A percentile compares a stretch with the other conserved stretches of the same genome.
Evolutionary conservation across 2,329 filamentous ascomycete species (phyloP).

Genomic region (Neofusicoccum kwambonambiense): DNA sequence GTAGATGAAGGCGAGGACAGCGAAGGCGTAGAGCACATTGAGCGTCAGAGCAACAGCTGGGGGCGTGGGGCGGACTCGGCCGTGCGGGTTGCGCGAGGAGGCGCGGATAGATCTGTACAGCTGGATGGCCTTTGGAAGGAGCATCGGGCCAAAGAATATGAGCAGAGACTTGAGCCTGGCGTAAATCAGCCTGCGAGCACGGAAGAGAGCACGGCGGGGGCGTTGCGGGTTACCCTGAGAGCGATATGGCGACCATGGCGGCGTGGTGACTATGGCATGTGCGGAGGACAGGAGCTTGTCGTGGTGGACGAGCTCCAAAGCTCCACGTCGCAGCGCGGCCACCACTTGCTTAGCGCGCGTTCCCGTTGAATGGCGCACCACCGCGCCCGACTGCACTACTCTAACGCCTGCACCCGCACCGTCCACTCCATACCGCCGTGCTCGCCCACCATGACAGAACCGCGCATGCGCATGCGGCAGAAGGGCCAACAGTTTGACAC

Average conservation of each 20-base stretch:
- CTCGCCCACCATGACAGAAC: conserved; percentile 44
- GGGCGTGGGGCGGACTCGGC: conserved; percentile 58
- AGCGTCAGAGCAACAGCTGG: conserved; percentile 56
- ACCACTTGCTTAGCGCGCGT: not conserved
- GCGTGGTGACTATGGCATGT: not conserved
- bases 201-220: not conserved
- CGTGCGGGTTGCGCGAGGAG: conserved; percentile 41
- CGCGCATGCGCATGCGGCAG: conserved; percentile 47
- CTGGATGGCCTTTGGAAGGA: conserved; percentile 64
- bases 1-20: conserved; percentile 55
- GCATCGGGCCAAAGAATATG: conserved; percentile 64
- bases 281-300: not conserved
- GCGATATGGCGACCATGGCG: conserved; percentile 9
- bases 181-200: not conserved
- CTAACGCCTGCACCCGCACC: not conserved
- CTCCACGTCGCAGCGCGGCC: conserved; percentile 14
- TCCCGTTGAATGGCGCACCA: not conserved
- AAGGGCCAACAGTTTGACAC: conserved; percentile 49
- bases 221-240: conserved; percentile 5
- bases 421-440: not conserved
- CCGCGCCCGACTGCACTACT: not conserved
- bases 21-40: conserved; percentile 58
- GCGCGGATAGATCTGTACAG: conserved; percentile 60
- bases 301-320: not conserved
- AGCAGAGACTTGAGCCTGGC: conserved; percentile 34